Evolutionary conservation across 2,329 filamentous ascomycete species (phyloP), one percentile per base, ranked within the genome.

Genomic region (Botrytis aclada): DNA sequence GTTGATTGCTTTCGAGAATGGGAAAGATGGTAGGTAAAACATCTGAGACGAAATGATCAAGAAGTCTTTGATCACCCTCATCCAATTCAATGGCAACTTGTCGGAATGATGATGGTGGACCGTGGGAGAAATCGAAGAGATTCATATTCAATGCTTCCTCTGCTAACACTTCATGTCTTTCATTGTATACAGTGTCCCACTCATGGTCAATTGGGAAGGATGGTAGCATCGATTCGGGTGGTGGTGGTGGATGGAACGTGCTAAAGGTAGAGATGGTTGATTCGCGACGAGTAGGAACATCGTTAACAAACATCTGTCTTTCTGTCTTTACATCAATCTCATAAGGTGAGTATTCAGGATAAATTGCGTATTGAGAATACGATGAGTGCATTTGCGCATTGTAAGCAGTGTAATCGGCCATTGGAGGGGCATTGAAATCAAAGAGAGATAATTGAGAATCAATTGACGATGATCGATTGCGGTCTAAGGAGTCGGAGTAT

Each of bases 261-360:
- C 91, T 97, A 83, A 97, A 98, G 37, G 94, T 97, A 0, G 95
- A 97, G 54, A 94, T 91, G 45, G 93, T 93, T 20, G 94, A 97
- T 83, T 98, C 95, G 77, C 90, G 87, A 74, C 95, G 86, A 22
- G 94, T 92, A 7, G 93, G 94, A 72, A 97, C 88, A 81, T 98
- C 93, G 79, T 98, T 94, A 82, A 98, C 90, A 82, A 93, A 97
- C 86, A 97, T 94, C 78, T 98, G 94, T 76, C 93, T 88, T 84
- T 98, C 95, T 1, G 95, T 98, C 87, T 95, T 97, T 85, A 98
- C 92, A 82, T 98, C 95, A 74, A 98, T 91, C 83, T 98, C 95
- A 81, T 97, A 98, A 0, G 95, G 94, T 32, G 92, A 88, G 76
- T 88, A 92, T 81, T 92, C 87, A 20, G 86, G 84, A 77, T 88